Evolutionary conservation across 805 yeast species (phyloP).

Genomic region (Tanozyma kutaoensis): DNA sequence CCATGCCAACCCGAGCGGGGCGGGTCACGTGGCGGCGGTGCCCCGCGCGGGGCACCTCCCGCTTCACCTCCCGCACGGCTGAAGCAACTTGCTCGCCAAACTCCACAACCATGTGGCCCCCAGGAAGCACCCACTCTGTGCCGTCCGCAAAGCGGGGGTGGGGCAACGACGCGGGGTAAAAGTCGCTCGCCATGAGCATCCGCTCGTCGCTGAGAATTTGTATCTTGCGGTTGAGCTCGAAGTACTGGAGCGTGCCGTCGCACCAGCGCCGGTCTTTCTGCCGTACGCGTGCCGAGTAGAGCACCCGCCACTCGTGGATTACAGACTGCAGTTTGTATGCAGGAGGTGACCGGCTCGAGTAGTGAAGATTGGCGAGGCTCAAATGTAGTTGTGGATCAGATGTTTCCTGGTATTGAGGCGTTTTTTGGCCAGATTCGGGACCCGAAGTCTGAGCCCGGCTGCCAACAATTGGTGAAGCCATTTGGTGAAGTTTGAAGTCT

Average conservation of each 20-base stretch:
- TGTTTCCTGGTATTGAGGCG: too few species aligned
- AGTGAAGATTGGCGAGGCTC: too few species aligned
- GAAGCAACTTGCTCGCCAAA: constrained; percentile 15
- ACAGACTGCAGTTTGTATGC: too few species aligned
- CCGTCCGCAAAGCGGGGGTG: constrained; percentile 8
- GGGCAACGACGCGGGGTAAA: constrained; percentile 12
- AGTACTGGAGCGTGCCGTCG: constrained; percentile 34
- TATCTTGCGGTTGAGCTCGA: constrained; percentile 34
- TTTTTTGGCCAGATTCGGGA: too few species aligned
- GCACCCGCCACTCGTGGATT: constrained; percentile 32
- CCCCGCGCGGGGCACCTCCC: too few species aligned
- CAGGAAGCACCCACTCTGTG: constrained; percentile 12
- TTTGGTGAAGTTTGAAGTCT: too few species aligned
- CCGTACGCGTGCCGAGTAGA: constrained; percentile 29
- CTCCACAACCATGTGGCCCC: constrained; percentile 14
- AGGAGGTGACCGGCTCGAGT: too few species aligned
- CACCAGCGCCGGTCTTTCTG: constrained; percentile 39
- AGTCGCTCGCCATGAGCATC: constrained; percentile 20
- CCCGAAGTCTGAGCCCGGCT: too few species aligned
- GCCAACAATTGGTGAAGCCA: too few species aligned
- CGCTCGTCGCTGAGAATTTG: constrained; percentile 25
- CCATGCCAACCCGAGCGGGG: too few species aligned
- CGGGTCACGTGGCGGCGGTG: too few species aligned
- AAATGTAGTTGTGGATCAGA: too few species aligned
- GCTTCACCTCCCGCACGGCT: constrained; percentile 26